phyloP scores from a whole-genome alignment of 2,329 filamentous ascomycete genomes.

The Aspergillus japonicus region DNA sequence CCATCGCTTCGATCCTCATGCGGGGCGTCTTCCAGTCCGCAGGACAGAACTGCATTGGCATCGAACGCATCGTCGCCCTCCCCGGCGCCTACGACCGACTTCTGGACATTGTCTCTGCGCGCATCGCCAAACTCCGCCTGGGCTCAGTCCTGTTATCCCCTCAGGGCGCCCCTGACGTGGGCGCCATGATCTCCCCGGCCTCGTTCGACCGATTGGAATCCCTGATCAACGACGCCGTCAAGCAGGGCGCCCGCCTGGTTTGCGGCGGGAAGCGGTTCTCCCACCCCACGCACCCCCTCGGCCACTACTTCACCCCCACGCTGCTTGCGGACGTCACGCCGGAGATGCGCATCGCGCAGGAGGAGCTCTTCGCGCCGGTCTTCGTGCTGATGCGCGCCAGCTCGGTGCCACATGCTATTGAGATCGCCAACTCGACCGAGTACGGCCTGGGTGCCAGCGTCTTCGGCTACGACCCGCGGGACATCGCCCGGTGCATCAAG shows the following conservation, averaged over 20 bases:
- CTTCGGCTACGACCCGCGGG: constrained; percentile 68
- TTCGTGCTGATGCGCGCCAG: constrained; percentile 78
- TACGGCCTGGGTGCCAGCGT: constrained; percentile 89
- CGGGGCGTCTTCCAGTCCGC: constrained; percentile 92
- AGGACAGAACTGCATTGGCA: constrained; percentile 96
- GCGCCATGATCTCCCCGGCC: constrained; percentile 80
- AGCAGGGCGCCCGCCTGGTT: constrained; percentile 74
- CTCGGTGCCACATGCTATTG: constrained; percentile 65
- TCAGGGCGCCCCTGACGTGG: constrained; percentile 62
- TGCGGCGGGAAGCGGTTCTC: constrained; percentile 70
- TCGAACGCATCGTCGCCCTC: constrained; percentile 84
- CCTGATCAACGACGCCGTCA: constrained; percentile 74
- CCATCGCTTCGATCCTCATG: constrained; percentile 79
- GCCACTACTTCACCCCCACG: constrained; percentile 91
- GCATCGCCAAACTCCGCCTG: constrained; percentile 71
- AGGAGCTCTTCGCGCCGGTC: constrained; percentile 90
- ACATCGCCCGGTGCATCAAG: constrained; percentile 63
- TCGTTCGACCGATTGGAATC: constrained; percentile 73
- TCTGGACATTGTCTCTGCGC: constrained; percentile 67
- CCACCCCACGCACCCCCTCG: constrained; percentile 72
- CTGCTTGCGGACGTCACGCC: constrained; percentile 85
- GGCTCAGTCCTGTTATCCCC: constrained; percentile 65
- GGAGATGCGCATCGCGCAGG: constrained; percentile 80
- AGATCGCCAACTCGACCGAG: constrained; percentile 76
- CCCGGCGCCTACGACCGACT: constrained; percentile 74